Evolutionary conservation across 2,329 filamentous ascomycete species (phyloP).

Genomic region (Pyrenophora teres): DNA sequence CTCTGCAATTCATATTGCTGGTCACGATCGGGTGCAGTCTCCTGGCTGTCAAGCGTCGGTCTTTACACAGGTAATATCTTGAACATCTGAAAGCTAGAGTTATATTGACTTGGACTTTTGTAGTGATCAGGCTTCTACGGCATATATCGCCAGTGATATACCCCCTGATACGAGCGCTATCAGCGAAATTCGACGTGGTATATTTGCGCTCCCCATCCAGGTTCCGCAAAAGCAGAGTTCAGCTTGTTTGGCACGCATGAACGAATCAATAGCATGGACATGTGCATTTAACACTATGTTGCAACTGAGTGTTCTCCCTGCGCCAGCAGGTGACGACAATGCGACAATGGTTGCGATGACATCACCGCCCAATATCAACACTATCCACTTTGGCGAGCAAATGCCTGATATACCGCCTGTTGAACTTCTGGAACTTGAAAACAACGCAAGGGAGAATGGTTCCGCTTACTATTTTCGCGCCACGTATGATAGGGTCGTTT

Average conservation of each 20-base stretch:
- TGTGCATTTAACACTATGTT: slow-evolving; percentile 26
- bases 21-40: slow-evolving; percentile 23
- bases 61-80: slow-evolving; percentile 10
- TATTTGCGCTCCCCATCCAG: slow-evolving; percentile 25
- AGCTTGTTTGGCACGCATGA: slow-evolving; percentile 29
- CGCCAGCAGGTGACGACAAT: slow-evolving; percentile 6
- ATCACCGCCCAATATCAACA: slow-evolving; percentile 7
- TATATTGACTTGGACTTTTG: not conserved
- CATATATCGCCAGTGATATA: slow-evolving; percentile 1
- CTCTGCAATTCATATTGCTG: slow-evolving; percentile 25
- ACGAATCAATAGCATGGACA: slow-evolving; percentile 34
- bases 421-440: slow-evolving; percentile 5
- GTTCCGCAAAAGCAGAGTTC: slow-evolving; percentile 32
- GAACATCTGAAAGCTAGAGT: not conserved
- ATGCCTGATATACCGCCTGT: slow-evolving; percentile 18
- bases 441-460: slow-evolving; percentile 4
- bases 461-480: slow-evolving; percentile 30
- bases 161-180: slow-evolving; percentile 8
- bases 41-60: slow-evolving; percentile 14
- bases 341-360: slow-evolving; percentile 23
- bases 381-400: slow-evolving; percentile 25
- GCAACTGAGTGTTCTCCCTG: slow-evolving; percentile 28
- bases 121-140: slow-evolving; percentile 4
- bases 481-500: slow-evolving; percentile 29
- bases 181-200: slow-evolving; percentile 17